A percentile compares a stretch with the other conserved stretches of the same genome.
These are phyloP conservation scores for Darksidea phi DNA, from an alignment of 495 filamentous ascomycete species.

Conservation along the genomic window DNA sequence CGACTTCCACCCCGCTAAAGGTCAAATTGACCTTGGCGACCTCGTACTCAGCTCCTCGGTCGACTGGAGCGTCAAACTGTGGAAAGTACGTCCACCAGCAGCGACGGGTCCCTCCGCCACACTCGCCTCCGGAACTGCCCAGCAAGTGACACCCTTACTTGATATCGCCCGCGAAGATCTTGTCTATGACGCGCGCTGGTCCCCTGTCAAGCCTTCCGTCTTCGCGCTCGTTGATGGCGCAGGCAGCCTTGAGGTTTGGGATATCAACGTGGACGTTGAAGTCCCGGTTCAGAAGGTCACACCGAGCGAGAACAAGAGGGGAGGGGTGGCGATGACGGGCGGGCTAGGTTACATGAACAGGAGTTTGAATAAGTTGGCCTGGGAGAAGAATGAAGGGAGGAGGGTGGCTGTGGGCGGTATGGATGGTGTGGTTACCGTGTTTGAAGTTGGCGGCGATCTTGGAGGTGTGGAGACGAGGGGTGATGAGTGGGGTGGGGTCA, in stretches of 20 bases:
- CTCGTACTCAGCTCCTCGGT: conserved; percentile 80
- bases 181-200: conserved; percentile 95
- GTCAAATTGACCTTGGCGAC: conserved; percentile 92
- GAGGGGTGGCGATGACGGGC: conserved; percentile 49
- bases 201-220: conserved; percentile 83
- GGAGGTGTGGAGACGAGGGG: conserved; percentile 75
- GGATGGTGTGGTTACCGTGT: conserved; percentile 84
- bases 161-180: conserved; percentile 91
- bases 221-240: conserved; percentile 92
- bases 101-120: conserved; percentile 51
- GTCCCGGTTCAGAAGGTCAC: conserved; percentile 76
- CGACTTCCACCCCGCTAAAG: conserved; percentile 88
- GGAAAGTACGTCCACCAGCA: conserved; percentile 82
- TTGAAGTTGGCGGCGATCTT: conserved; percentile 85
- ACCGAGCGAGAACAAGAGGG: conserved; percentile 59
- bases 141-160: conserved; percentile 66
- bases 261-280: conserved; percentile 87
- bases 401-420: conserved; percentile 83
- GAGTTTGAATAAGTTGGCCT: conserved; percentile 88
- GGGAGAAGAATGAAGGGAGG: conserved; percentile 87
- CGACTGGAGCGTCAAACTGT: conserved; percentile 96
- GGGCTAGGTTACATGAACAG: conserved; percentile 58
- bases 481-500: conserved; percentile 90
- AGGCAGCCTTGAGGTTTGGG: conserved; percentile 93
- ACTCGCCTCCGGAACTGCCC: conserved; percentile 43